Evolutionary conservation across 1,139 yeast genomes (phyloP), one percentile per base, ranked within the genome.

Genomic region (Blastobotrys indianensis): DNA sequence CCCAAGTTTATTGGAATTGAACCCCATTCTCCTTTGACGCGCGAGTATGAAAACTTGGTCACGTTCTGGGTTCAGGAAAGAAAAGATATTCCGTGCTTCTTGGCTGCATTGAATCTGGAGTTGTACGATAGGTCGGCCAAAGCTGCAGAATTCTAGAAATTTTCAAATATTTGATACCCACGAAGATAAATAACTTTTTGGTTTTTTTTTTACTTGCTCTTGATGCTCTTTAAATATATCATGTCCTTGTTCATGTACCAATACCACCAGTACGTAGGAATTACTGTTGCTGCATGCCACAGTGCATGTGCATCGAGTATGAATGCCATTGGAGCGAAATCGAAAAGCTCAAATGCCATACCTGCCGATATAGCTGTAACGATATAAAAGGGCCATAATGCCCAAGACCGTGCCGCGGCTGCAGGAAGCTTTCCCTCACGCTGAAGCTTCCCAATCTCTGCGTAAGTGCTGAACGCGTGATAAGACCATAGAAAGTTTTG

Each of bases 281-380:
- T 8, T 3, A 67, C 61, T 0, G 73, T 68, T 3, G 72, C 67
- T 12, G 64, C 62, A 64, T 90, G 98, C 97, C 97, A 90, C 49
- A 90, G 67, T 1, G 97, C 81, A 64, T 92, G 98, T 0, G 98
- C 96, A 66, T 92, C 98, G 1, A 92, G 63, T 47, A 84, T 73
- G 53, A 77, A 82, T 44, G 63, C 69, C 31, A 61, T 47, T 2
- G 92, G 95, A 4, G 95, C 77, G 61, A 90, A 92, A 64, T 92
- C 98, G 63, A 88, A 84, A 33, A 92, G 68, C 62, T 92, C 98
- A 53, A 90, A 75, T 12, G 82, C 73, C 94, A 88, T 86, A 1
- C 96, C 97, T 16, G 75, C 54, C 1, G 79, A 60, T 12, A 92
- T 75, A 37, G 80, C 53, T 44, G 59, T 57, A 30, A 75, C 92